Evolutionary conservation across 164 flowering plant species (phyloP).

Genomic region (Piper longum): DNA sequence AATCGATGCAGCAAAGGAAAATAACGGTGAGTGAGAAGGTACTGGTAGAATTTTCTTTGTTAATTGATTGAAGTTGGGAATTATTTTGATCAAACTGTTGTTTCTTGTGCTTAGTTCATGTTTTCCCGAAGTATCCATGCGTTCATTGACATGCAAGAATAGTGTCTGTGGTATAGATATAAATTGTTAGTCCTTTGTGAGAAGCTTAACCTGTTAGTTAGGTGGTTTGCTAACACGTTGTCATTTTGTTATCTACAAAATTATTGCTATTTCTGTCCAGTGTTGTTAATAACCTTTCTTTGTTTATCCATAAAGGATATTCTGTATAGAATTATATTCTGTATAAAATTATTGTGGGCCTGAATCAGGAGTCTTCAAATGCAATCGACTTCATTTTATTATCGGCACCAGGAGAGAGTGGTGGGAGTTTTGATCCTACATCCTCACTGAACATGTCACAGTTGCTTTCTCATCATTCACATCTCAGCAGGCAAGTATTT

Average conservation of each 20-base stretch:
- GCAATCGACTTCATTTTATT: slow-evolving; percentile 71
- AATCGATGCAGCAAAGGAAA: slow-evolving; percentile 37
- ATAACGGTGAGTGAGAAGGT: slow-evolving; percentile 26
- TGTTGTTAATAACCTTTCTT: no score
- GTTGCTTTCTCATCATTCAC: slow-evolving; percentile 51
- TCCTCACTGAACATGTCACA: slow-evolving; percentile 17
- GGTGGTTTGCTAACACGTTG: no score
- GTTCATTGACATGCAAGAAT: not conserved
- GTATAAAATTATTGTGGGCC: not conserved
- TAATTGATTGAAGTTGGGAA: not conserved
- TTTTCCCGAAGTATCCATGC: not conserved
- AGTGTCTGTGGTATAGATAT: not conserved
- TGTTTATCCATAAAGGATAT: no score
- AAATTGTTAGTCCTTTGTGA: not conserved
- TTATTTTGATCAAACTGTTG: not conserved
- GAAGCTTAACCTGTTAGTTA: not conserved
- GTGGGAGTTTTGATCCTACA: slow-evolving; percentile 9
- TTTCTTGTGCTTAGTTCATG: not conserved
- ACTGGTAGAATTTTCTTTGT: not conserved
- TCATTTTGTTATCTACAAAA: no score
- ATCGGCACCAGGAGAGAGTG: slow-evolving; percentile 26
- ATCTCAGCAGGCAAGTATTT: slow-evolving; percentile 62
- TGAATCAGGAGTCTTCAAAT: slow-evolving; percentile 33
- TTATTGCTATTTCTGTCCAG: no score
- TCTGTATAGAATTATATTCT: not conserved